Evolutionary conservation across 2,329 filamentous ascomycete species (phyloP).

Genomic region (Tolypocladium tundrense): DNA sequence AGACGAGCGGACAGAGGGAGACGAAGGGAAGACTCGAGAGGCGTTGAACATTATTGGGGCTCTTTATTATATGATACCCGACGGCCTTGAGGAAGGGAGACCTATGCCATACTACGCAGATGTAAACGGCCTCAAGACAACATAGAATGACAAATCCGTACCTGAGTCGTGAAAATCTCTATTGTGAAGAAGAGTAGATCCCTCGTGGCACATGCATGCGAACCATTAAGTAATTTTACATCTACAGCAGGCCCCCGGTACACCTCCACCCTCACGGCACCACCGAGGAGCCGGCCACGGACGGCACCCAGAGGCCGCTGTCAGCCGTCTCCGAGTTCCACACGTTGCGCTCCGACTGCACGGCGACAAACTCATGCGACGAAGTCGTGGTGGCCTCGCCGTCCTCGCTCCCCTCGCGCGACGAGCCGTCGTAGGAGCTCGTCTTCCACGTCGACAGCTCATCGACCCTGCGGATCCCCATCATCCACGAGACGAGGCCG

Average conservation of each 20-base stretch:
- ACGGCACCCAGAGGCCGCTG: slow-evolving; percentile 33
- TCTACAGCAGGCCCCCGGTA: not conserved
- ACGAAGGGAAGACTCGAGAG: not conserved
- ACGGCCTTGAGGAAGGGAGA: not conserved
- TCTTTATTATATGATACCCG: not conserved
- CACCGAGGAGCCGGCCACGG: slow-evolving; percentile 12
- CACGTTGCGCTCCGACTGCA: slow-evolving; percentile 31
- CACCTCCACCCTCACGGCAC: not conserved
- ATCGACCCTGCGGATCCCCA: slow-evolving; percentile 61
- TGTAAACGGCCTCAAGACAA: not conserved
- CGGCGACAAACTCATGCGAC: slow-evolving; percentile 39
- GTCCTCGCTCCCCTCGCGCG: slow-evolving; percentile 24
- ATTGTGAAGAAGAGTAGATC: not conserved
- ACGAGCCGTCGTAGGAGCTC: slow-evolving; percentile 26
- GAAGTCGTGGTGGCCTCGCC: slow-evolving; percentile 16
- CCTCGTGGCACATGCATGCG: not conserved
- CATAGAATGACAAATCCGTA: not conserved
- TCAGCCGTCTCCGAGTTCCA: slow-evolving; percentile 31
- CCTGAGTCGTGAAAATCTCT: not conserved
- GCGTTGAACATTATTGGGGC: not conserved
- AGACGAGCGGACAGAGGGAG: not conserved
- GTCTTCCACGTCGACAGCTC: slow-evolving; percentile 45
- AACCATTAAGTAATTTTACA: not conserved
- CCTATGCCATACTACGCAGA: not conserved
- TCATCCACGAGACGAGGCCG: slow-evolving; percentile 82